Conservation (phyloP, 495 filamentous ascomycete species). For the Penicillium desertorum region DNA sequence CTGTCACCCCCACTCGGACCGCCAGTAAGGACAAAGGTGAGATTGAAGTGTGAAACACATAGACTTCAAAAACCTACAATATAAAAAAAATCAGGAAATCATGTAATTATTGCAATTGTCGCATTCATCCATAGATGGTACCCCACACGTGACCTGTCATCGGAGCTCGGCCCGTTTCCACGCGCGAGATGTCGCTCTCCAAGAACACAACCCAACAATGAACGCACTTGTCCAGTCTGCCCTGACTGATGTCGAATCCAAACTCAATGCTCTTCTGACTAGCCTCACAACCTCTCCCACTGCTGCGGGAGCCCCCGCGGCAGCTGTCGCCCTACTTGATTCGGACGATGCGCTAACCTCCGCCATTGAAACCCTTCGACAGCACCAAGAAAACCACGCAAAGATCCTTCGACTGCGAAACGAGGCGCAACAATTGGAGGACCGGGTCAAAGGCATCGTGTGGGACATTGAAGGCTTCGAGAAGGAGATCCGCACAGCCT, state of each 20-base stretch:
- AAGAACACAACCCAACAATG: conserved; percentile 30
- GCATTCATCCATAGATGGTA: background rate
- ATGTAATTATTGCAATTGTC: background rate
- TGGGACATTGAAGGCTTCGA: conserved; percentile 41
- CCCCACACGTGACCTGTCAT: conserved; percentile 15
- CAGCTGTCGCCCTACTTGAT: conserved; percentile 40
- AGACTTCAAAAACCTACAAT: background rate
- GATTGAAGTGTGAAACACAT: background rate
- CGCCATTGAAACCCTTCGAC: conserved; percentile 41
- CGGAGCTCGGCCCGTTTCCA: conserved; percentile 17
- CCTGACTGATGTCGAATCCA: conserved; percentile 41
- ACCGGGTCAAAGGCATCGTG: conserved; percentile 44
- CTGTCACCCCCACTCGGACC: background rate
- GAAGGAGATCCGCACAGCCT: conserved; percentile 36
- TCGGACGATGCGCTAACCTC: conserved; percentile 45
- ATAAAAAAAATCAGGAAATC: background rate
- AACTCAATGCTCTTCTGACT: conserved; percentile 43
- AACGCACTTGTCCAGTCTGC: conserved; percentile 39
- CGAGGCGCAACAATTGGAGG: conserved; percentile 42
- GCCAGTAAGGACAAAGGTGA: background rate
- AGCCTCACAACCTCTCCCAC: conserved; percentile 46
- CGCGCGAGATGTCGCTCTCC: background rate
- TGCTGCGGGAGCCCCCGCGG: conserved; percentile 43
- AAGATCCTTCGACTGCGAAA: conserved; percentile 39
- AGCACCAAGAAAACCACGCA: conserved; percentile 46